Conservation (phyloP, 768 basidiomycete species). For the Termitomyces sp. region DNA sequence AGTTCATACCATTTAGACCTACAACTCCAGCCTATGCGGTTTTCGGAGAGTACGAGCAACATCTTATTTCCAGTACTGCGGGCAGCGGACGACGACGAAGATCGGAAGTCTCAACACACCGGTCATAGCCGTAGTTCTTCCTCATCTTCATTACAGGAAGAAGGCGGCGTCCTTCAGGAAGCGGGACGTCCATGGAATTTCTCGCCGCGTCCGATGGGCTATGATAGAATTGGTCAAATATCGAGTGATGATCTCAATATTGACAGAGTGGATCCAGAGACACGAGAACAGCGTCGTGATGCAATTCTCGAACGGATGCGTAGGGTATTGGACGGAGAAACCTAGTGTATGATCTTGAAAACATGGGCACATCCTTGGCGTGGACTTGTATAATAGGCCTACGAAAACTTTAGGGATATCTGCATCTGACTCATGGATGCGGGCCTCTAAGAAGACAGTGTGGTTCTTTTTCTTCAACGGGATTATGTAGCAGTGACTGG, state of each 20-base stretch:
- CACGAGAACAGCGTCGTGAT: slow-evolving; percentile 4
- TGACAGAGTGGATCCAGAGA: neutral
- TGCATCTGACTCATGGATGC: too few species aligned
- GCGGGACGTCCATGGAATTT: neutral
- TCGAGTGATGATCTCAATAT: neutral
- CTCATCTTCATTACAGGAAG: neutral
- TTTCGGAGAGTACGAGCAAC: neutral
- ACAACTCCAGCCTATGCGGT: slow-evolving; percentile 1
- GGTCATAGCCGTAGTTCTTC: neutral
- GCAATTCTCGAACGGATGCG: slow-evolving; percentile 9
- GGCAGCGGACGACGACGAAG: neutral
- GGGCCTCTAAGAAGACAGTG: neutral
- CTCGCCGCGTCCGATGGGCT: neutral
- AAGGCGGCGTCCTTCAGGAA: neutral
- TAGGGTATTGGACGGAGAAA: slow-evolving; percentile 7
- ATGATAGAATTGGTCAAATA: neutral
- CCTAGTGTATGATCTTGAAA: neutral
- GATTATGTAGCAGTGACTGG: neutral
- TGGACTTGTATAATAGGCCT: neutral
- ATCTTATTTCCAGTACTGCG: neutral
- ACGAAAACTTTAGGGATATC: too few species aligned
- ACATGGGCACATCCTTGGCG: neutral
- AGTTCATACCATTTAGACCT: neutral
- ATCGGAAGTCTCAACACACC: neutral
- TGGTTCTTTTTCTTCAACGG: neutral